Base-by-base conservation (phyloP, 2,329 filamentous ascomycete species). In the Diplodia sapinea region DNA sequence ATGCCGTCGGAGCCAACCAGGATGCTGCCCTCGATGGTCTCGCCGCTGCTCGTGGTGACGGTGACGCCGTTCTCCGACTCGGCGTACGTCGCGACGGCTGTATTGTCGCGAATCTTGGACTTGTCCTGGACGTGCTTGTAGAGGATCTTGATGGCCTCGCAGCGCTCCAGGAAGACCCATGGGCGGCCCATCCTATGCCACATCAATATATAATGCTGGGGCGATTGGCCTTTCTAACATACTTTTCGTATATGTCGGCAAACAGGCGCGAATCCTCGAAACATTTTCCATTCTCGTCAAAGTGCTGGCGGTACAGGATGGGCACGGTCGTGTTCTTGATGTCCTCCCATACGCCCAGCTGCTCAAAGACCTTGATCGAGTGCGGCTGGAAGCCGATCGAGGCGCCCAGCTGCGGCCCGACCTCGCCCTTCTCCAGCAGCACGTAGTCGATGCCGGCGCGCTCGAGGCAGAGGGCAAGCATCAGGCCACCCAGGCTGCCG, bases 401-500 rank as follows among this genome's bases (percentile, higher is more conserved):
- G 17, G 74, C 73, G 3, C 74, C 73, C 49, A 69, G 65, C 15
- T 72, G 13, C 1, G 73, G 72, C 1, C 71, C 69, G 12, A 74
- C 71, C 23, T 72, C 52, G 7, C 61, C 52, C 33, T 72, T 72
- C 67, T 75, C 74, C 15, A 75, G 69, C 36, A 75, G 68, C 23
- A 74, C 33, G 56, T 67, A 74, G 55, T 73, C 71, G 49, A 75
- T 69, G 65, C 66, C 65, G 31, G 55, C 49, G 13, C 59, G 50
- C 55, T 74, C 64, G 40, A 74, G 67, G 52, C 66, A 66, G 20
- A 69, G 63, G 9, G 73, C 71, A 23, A 73, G 63, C 20, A 71
- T 61, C 11, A 75, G 69, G 8, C 69, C 68, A 8, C 57, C 65
- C 29, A 69, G 33, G 52, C 68, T 62, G 20, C 68, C 68, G 33